Base-by-base conservation (phyloP, 1,139 yeast species). In the Candida glucosophila region DNA sequence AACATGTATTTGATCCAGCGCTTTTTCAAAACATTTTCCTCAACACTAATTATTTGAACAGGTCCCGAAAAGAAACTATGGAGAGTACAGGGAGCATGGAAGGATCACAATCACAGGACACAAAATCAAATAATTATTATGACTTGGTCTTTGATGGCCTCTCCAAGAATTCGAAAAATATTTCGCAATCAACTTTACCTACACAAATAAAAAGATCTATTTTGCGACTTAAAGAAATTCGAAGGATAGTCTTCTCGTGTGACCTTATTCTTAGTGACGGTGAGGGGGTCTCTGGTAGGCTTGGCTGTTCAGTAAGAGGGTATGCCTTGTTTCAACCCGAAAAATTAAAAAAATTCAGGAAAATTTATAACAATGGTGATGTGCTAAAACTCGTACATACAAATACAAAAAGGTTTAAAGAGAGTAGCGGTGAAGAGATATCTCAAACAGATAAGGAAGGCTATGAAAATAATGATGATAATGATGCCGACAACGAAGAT, bases 291-390 rank as follows among this genome's bases (percentile, higher is more conserved):
- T 77, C 22, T 3, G 73, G 75, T 2, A 53, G 57, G 1, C 36
- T 85, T 10, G 63, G 67, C 0, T 68, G 90, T 26, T 78, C 85
- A 0, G 60, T 86, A 2, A 73, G 70, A 39, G 96, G 94, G 0
- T 81, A 76, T 41, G 55, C 79, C 1, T 58, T 81, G n/a, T 70
- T 67, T 36, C 57, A 66, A 10, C 73, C 69, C 28, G 79, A 77
- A 33, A 62, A 58, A 24, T 45, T 71, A 1, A 56, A 63, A 15
- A 56, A 63, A 27, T 44, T 42, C 12, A 39, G 52, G 25, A 43
- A 44, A 29, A 35, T 78, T 12, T 74, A 72, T 44, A 71, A 71
- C 20, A 59, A 65, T 25, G 71, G 67, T 3, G 77, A 71, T 15
- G 39, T 22, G 5, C 58, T 74, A 27, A 60, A 65, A 34, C 62